phyloP scores from a whole-genome alignment of 176 grass and related monocot species.

The Luzula sylvatica region DNA sequence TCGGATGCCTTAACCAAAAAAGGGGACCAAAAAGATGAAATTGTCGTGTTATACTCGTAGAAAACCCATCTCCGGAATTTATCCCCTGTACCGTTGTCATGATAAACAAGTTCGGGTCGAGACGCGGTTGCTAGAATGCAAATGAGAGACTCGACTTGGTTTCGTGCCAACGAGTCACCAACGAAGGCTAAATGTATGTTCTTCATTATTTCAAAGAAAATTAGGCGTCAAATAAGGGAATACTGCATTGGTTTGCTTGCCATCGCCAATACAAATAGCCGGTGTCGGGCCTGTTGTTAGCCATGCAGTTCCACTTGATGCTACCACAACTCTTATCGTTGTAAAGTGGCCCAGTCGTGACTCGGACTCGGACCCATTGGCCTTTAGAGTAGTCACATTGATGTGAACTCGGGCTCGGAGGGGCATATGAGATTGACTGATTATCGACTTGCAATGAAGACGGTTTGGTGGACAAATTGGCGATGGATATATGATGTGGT shows the following conservation, averaged over 20 bases:
- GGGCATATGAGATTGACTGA: no score
- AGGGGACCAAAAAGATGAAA: slow-evolving; percentile 33
- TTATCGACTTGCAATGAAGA: background rate
- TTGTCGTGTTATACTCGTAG: slow-evolving; percentile 27
- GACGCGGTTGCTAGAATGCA: slow-evolving; percentile 30
- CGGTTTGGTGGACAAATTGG: background rate
- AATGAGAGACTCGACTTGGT: slow-evolving; percentile 71
- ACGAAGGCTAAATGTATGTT: background rate
- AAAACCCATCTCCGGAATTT: slow-evolving; percentile 18
- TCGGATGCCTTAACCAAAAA: slow-evolving; percentile 22
- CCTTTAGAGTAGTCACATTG: slow-evolving; percentile 42
- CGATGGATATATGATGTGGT: no score
- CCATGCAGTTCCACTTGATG: slow-evolving; percentile 49
- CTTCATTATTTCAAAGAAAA: background rate
- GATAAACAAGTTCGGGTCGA: background rate
- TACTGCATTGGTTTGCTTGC: slow-evolving; percentile 31
- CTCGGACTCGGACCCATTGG: slow-evolving; percentile 24
- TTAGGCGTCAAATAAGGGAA: background rate
- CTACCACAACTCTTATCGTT: slow-evolving; percentile 41
- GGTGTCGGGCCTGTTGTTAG: slow-evolving; percentile 43
- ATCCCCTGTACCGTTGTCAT: background rate
- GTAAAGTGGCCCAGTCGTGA: slow-evolving; percentile 23
- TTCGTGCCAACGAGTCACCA: background rate
- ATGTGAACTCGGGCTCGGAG: no score
- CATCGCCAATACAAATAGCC: slow-evolving; percentile 48